Evolutionary conservation across 306 rosid species (phyloP), one percentile per base, ranked within the genome.

Genomic region (Oemleria cerasiformis): DNA sequence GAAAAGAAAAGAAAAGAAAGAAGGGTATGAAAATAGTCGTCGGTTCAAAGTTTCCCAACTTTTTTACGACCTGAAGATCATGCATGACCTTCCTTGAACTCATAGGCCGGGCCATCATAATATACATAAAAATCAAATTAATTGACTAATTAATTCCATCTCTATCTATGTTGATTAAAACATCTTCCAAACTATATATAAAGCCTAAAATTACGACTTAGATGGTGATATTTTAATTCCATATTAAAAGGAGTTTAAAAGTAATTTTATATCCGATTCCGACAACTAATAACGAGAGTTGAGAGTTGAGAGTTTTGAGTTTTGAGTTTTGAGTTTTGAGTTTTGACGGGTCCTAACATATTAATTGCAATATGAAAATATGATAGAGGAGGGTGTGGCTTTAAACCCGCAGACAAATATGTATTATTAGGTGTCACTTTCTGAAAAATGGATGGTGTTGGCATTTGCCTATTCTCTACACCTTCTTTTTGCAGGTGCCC

Each of bases 151-250:
- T n/a, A n/a, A n/a, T n/a, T n/a, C n/a, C n/a, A n/a, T n/a, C n/a
- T n/a, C 13, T 15, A 58, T 36, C 17, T 57, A 8, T 57, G 62
- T 13, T 57, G 62, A 57, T 57, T 57, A 57, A 23, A 57, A 39
- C 72, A 49, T 8, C 6, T 36, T 47, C 56, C 59, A 30, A 49
- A 67, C 72, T 67, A 43, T 67, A 23, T 42, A 23, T 11, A 13
- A 63, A 15, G 20, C n/a, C 36, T 1, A 30, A 30, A 30, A 30
- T 30, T 30, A 30, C 36, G 36, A 0, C 36, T 30, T 30, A 4
- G 36, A 30, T 3, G 36, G 36, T 30, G 36, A 30, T 30, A 30
- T 30, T 30, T 30, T 3, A 30, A 30, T 30, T 30, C 3, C 36
- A 30, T 30, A 30, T 0, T 30, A 30, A 30, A 30, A 30, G 36